Percentiles rank a stretch among this genome's conserved stretches.
These are phyloP conservation scores for Cladophialophora bantiana DNA, from an alignment of 2,329 filamentous ascomycete genomes.

Conservation along the genomic window DNA sequence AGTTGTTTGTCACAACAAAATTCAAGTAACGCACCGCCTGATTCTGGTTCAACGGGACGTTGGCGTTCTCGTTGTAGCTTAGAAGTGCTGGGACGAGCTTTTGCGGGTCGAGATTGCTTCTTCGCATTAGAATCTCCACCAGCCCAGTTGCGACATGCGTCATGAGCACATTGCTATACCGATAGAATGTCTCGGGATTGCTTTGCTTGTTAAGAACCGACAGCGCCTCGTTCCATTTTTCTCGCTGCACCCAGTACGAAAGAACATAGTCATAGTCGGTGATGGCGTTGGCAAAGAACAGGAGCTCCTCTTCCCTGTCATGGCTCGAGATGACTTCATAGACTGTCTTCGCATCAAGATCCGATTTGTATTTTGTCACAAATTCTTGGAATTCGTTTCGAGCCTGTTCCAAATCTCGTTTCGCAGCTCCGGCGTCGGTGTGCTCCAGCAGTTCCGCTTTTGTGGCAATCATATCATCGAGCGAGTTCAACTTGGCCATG, in stretches of 20 bases:
- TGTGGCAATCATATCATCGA: slow-evolving; percentile 93
- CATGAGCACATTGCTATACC: slow-evolving; percentile 97
- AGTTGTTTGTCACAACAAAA: slow-evolving; percentile 85
- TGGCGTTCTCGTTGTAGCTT: slow-evolving; percentile 82
- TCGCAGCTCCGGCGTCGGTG: slow-evolving; percentile 72
- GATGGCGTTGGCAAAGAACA: slow-evolving; percentile 86
- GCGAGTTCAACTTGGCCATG: slow-evolving; percentile 93
- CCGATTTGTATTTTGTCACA: slow-evolving; percentile 79
- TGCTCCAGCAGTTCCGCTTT: slow-evolving; percentile 80
- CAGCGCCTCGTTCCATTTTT: slow-evolving; percentile 87
- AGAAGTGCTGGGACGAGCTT: slow-evolving; percentile 91
- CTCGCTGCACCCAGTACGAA: slow-evolving; percentile 95
- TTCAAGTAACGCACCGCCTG: slow-evolving; percentile 94
- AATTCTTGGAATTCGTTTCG: slow-evolving; percentile 88
- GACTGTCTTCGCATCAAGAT: slow-evolving; percentile 87
- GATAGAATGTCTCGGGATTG: slow-evolving; percentile 91
- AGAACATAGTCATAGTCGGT: slow-evolving; percentile 95
- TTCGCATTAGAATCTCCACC: slow-evolving; percentile 95
- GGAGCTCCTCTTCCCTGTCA: slow-evolving; percentile 87
- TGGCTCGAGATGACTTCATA: slow-evolving; percentile 98
- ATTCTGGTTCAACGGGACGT: slow-evolving; percentile 74
- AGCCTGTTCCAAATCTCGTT: slow-evolving; percentile 73
- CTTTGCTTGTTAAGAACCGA: slow-evolving; percentile 91
- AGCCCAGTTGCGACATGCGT: slow-evolving; percentile 81
- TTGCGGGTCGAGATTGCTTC: slow-evolving; percentile 81